These are phyloP conservation scores for Miamiensis avidus DNA, from an alignment of 169 alveolate genomes.

Conservation along the genomic window DNA sequence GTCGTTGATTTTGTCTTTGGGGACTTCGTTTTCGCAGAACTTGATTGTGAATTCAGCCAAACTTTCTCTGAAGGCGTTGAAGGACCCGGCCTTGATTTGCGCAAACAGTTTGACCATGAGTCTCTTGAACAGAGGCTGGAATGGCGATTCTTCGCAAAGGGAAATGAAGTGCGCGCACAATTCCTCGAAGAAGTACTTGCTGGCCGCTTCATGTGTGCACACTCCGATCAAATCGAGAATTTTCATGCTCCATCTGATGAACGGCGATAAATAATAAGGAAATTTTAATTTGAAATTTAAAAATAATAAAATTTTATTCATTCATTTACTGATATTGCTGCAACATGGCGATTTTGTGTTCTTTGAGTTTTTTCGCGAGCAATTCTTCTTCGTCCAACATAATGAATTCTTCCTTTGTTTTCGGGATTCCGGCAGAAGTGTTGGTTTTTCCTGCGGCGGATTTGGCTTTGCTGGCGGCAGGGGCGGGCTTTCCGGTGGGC, in stretches of 20 bases:
- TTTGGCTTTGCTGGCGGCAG: background rate
- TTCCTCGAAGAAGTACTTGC: slow-evolving; percentile 7
- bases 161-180: background rate
- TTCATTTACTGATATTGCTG: no score
- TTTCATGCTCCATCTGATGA: background rate
- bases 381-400: slow-evolving; percentile 25
- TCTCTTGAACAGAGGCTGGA: background rate
- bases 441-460: background rate
- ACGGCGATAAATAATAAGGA: no score
- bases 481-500: background rate
- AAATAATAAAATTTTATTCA: no score
- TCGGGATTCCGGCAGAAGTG: background rate
- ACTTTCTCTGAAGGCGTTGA: background rate
- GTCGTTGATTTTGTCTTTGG: slow-evolving; percentile 10
- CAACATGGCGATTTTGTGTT: background rate
- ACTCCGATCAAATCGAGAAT: background rate
- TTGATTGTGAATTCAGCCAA: slow-evolving; percentile 11
- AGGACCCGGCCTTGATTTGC: background rate
- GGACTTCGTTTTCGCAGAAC: background rate
- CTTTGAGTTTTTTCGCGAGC: slow-evolving; percentile 3
- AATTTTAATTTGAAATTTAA: no score
- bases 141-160: background rate
- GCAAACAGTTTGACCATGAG: background rate
- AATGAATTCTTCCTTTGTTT: background rate
- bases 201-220: background rate